Conservation (phyloP, 257 asterid species). For the Nicotiana noctiflora region DNA sequence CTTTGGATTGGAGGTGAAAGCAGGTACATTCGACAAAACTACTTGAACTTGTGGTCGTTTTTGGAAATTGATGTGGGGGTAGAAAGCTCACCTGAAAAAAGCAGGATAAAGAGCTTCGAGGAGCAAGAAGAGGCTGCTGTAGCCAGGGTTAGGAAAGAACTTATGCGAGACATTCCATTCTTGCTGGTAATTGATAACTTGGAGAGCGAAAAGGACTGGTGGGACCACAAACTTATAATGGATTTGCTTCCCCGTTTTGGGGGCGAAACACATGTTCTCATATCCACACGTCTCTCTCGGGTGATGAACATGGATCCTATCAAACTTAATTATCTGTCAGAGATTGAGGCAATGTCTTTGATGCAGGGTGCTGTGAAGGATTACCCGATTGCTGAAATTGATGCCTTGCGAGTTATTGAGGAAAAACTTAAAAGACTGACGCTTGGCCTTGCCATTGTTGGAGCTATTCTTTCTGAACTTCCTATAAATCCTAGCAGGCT, state of each 20-base stretch:
- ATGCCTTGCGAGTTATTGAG: conserved; percentile 74
- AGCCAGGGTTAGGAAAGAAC: conserved; percentile 74
- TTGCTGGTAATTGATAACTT: conserved; percentile 66
- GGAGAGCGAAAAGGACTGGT: conserved; percentile 96
- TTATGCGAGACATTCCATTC: conserved; percentile 72
- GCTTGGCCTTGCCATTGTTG: conserved; percentile 80
- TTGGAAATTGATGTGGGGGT: conserved; percentile 78
- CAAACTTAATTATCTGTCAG: conserved; percentile 77
- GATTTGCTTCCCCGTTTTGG: conserved; percentile 90
- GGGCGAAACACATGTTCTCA: conserved; percentile 82
- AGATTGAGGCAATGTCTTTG: conserved; percentile 75
- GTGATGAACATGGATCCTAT: conserved; percentile 80
- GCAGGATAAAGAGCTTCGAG: conserved; percentile 60
- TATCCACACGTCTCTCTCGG: conserved; percentile 65
- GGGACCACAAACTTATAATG: conserved; percentile 89
- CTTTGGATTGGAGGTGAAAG: conserved; percentile 86
- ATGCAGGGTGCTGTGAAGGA: conserved; percentile 80
- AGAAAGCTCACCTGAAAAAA: conserved; percentile 46
- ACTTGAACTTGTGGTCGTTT: conserved; percentile 64
- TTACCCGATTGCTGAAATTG: conserved; percentile 63
- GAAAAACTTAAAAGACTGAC: conserved; percentile 89
- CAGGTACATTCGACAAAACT: conserved; percentile 64
- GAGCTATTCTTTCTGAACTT: conserved; percentile 85
- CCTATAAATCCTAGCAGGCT: conserved; percentile 85
- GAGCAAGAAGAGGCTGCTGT: conserved; percentile 80